Base-by-base conservation (phyloP, 441 rosid species). In the Populus trichocarpa region DNA sequence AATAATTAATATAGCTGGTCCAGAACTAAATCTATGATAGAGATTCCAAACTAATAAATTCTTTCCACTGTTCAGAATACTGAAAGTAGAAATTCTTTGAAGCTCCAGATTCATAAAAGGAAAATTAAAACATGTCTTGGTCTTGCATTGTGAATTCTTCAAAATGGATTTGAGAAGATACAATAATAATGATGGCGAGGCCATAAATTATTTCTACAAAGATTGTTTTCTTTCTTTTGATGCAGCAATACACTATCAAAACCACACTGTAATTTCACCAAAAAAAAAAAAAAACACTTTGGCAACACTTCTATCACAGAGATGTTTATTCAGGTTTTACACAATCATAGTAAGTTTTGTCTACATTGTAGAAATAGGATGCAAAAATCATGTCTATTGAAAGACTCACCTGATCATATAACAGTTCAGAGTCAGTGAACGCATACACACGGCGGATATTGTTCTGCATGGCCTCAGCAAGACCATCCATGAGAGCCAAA, bases 401-500 rank as follows among this genome's bases (percentile, higher is more conserved):
- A 20, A 74, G 71, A 81, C 89, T 77, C 30, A 87, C 99, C 96
- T 93, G 98, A 81, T 87, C 84, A 83, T 86, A 86, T 77, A 96
- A 81, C 82, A 84, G 32, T 69, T 87, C 74, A 0, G 97, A 92
- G 86, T 91, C 97, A 1, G 99, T 93, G 80, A 90, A 87, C 33
- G 99, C 99, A 77, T 90, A 89, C 2, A 96, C 92, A 14, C 88
- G 84, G 16, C 78, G 23, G 57, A 92, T 79, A 35, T 90, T 85
- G 82, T 89, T 86, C 84, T 88, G 91, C 61, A 82, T 77, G 72
- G 92, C 99, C 87, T 83, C 93, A 16, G 81, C 80, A 80, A 96
- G 88, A 75, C 98, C 99, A 84, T 96, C 97, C 90, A 96, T 77
- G 6, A 96, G 82, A 80, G 98, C 99, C 77, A 96, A 84, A 85